Percentiles rank a stretch among this genome's conserved stretches.
Conservation (phyloP, 352 stramenopile genomes). For the Phytophthora podocarpi region DNA sequence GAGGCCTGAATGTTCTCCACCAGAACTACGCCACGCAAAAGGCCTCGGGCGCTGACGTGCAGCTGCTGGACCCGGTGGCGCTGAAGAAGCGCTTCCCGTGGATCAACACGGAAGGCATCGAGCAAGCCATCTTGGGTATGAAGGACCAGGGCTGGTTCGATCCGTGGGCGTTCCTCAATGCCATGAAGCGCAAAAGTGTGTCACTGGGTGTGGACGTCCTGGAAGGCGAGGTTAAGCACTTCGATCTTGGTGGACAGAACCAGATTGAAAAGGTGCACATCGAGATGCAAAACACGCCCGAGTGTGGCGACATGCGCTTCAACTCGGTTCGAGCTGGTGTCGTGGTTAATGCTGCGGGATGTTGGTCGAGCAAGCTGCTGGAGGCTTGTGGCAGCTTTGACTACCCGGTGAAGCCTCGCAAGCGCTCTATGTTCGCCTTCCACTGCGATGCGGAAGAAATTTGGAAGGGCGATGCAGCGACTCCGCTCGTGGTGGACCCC, state of each 20-base stretch:
- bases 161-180: slow-evolving; percentile 77
- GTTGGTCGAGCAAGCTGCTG: slow-evolving; percentile 73
- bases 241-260: slow-evolving; percentile 59
- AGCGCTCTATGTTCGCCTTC: slow-evolving; percentile 81
- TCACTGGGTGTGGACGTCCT: slow-evolving; percentile 76
- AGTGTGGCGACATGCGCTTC: slow-evolving; percentile 27
- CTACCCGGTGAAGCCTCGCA: slow-evolving; percentile 79
- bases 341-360: slow-evolving; percentile 80
- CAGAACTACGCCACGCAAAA: slow-evolving; percentile 61
- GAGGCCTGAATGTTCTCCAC: slow-evolving; percentile 56
- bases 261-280: slow-evolving; percentile 71
- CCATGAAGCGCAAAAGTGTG: slow-evolving; percentile 76
- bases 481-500: slow-evolving; percentile 75
- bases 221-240: slow-evolving; percentile 70
- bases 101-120: slow-evolving; percentile 71
- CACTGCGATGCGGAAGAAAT: slow-evolving; percentile 76
- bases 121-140: slow-evolving; percentile 62
- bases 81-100: slow-evolving; percentile 75
- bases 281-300: slow-evolving; percentile 27
- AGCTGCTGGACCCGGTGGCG: slow-evolving; percentile 55
- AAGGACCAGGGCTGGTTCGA: slow-evolving; percentile 88
- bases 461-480: slow-evolving; percentile 69
- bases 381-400: slow-evolving; percentile 71
- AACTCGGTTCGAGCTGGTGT: slow-evolving; percentile 49
- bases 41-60: slow-evolving; percentile 49